Evolutionary conservation across 2,329 filamentous ascomycete genomes (phyloP), one percentile per base, ranked within the genome.

Genomic region (Phialophora chinensis): DNA sequence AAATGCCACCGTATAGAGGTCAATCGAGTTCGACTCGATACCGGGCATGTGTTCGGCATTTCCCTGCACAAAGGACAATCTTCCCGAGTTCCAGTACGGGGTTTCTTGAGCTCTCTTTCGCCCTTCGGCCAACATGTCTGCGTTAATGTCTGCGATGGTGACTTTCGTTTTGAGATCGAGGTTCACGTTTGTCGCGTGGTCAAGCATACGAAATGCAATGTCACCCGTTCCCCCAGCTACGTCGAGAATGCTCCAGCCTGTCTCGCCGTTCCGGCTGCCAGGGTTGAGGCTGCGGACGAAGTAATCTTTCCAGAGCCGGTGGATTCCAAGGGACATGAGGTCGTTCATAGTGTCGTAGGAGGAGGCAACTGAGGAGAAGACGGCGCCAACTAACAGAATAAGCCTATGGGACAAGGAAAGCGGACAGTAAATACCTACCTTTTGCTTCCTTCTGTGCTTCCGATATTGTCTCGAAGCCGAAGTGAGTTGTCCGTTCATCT

Each of bases 321-420:
- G 95, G 81, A 97, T 93, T 63, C 95, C 95, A 56, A 99, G 87
- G 7, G 95, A 98, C 95, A 99, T 99, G 72, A 98, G 86, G 79
- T 99, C 95, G 82, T 99, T 99, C 95, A 99, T 99, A 69, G 90
- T 90, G 79, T 99, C 95, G 81, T 99, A 99, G 20, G 91, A 92
- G 69, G 91, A 89, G 72, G 95, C 95, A 49, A 99, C 95, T 72
- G 91, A 97, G 79, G 92, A 94, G 82, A 99, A 99, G 66, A 99
- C 95, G 50, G 87, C 88, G 67, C 91, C 91, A 49, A 97, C 93
- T 84, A 38, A 7, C 44, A 63, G 33, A 20, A 25, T 69, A 31
- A 49, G 56, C 20, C 56, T n/a, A 10, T n/a, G 3, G 8, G 4
- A 20, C 6, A n/a, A 7, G 57, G 2, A 25, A 25, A 11, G 23